Base-by-base conservation (phyloP, 768 basidiomycete species). In the Tricholoma sp. region DNA sequence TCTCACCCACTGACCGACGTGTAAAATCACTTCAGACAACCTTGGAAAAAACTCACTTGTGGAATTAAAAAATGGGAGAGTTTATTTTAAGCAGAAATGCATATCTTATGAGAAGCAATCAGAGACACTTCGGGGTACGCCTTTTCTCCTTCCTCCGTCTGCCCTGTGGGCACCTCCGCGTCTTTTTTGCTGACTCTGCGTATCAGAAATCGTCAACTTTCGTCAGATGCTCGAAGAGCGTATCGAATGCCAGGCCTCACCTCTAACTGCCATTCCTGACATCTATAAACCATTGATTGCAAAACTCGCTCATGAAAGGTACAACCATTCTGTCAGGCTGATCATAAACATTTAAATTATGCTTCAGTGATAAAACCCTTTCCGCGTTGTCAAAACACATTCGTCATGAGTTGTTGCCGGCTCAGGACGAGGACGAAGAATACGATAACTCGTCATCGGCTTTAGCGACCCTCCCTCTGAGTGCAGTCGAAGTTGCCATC, bases 291-390 rank as follows among this genome's bases (percentile, higher is more conserved):
- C 90, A 1, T 72, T 95, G 22, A 82, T 96, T 62, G 92, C 85
- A 5, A 93, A 94, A 69, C 71, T 94, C 39, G 83, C 83, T 0
- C 89, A 93, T 61, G 94, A 96, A 73, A 94, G 92, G 94, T 92
- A 51, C 54, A 76, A 4, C 41, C 10, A 19, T 31, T 7, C 22
- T 19, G 31, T 56, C 11, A 16, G n/a, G 52, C 50, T 5, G 18
- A 2, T 14, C 16, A 10, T 8, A 19, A 39, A 16, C 19, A 29
- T 51, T 29, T 39, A 19, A n/a, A 35, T 56, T 18, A 56, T 34
- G 32, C 41, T 58, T 32, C 57, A 96, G 93, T 63, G 91, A 94
- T 68, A 92, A 90, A 71, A 79, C 84, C 0, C 63, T 86, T 3
- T 57, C 72, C 3, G 72, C 81, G 0, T 79, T 95, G 8, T 77